Evolutionary conservation across 2,329 filamentous ascomycete genomes (phyloP).

Genomic region (Aspergillus sp.): DNA sequence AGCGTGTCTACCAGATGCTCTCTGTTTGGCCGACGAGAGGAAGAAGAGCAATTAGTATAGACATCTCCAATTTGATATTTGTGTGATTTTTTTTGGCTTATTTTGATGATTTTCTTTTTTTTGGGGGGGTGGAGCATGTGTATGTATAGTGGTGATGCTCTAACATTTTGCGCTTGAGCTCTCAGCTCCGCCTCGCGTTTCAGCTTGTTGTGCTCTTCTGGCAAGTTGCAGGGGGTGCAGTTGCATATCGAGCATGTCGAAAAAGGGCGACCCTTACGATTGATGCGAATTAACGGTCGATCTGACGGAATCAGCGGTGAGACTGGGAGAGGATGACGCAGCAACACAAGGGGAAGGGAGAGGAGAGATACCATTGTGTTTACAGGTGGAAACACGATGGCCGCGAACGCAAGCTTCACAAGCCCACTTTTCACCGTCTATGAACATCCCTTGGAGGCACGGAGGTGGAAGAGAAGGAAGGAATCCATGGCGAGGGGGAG

Average conservation of each 20-base stretch:
- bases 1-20: slow-evolving; percentile 16
- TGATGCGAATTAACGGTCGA: slow-evolving; percentile 87
- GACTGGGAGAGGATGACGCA: neutral
- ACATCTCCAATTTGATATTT: slow-evolving; percentile 9
- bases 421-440: slow-evolving; percentile 94
- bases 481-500: slow-evolving; percentile 11
- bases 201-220: slow-evolving; percentile 77
- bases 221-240: slow-evolving; percentile 82
- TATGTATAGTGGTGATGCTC: slow-evolving; percentile 4
- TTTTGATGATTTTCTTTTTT: neutral
- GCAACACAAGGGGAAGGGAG: neutral
- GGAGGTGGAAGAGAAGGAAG: neutral
- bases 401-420: slow-evolving; percentile 96
- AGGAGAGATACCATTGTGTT: slow-evolving; percentile 70
- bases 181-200: slow-evolving; percentile 34
- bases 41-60: slow-evolving; percentile 17
- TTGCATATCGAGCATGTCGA: slow-evolving; percentile 93
- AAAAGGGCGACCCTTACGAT: slow-evolving; percentile 93
- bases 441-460: slow-evolving; percentile 60
- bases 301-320: slow-evolving; percentile 53
- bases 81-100: neutral
- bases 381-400: slow-evolving; percentile 95
- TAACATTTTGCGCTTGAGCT: slow-evolving; percentile 13
- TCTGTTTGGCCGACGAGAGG: slow-evolving; percentile 10
- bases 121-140: too few relatives aligned